These are phyloP conservation scores for Viola odorata DNA, from an alignment of 345 rosid species.

Conservation along the genomic window DNA sequence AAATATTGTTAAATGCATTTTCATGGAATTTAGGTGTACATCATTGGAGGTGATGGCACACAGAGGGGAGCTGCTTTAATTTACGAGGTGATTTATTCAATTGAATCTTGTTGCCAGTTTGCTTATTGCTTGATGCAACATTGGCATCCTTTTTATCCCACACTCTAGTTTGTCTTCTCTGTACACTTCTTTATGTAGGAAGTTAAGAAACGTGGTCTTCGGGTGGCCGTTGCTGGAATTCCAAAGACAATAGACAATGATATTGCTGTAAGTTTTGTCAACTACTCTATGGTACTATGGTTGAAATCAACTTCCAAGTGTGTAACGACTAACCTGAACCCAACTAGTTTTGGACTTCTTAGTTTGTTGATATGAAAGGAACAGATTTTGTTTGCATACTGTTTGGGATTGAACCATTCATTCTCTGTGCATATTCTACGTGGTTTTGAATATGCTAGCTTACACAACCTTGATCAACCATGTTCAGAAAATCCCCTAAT, in stretches of 20 bases:
- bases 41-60: constrained; percentile 95
- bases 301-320: not conserved
- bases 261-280: constrained; percentile 57
- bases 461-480: no score
- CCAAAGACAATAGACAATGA: constrained; percentile 94
- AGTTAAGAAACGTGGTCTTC: constrained; percentile 82
- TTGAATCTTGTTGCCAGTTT: not conserved
- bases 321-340: no score
- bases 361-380: no score
- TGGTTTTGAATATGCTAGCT: no score
- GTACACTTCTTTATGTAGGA: constrained; percentile 44
- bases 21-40: constrained; percentile 57
- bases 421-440: no score
- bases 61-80: constrained; percentile 79
- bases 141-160: not conserved
- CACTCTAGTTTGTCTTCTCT: not conserved
- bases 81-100: constrained; percentile 46
- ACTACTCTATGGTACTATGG: constrained; percentile 10
- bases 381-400: no score
- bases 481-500: no score
- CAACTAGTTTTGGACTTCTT: no score
- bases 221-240: constrained; percentile 77
- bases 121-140: not conserved
- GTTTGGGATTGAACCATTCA: no score
- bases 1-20: not conserved